Evolutionary conservation across 2,329 filamentous ascomycete species (phyloP).

Genomic region (Fusarium poae): DNA sequence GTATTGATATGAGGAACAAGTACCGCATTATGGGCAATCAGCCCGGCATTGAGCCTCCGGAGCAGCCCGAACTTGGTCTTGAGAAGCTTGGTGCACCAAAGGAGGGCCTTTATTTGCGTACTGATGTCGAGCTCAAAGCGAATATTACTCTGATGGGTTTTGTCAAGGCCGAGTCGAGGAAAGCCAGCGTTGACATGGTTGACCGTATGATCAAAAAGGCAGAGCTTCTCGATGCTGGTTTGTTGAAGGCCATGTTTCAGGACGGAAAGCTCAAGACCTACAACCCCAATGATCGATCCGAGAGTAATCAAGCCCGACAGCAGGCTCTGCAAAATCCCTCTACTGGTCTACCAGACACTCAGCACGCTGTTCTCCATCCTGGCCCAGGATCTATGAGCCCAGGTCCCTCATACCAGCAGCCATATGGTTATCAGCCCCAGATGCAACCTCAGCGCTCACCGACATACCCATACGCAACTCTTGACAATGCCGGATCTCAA

Average conservation of each 20-base stretch:
- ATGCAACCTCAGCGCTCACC: conserved; percentile 46
- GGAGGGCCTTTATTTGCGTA: conserved; percentile 75
- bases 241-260: conserved; percentile 76
- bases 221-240: conserved; percentile 74
- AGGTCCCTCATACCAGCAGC: conserved; percentile 45
- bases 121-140: conserved; percentile 78
- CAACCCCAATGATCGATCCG: conserved; percentile 65
- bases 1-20: conserved; percentile 75
- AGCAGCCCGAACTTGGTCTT: conserved; percentile 72
- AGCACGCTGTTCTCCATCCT: conserved; percentile 1
- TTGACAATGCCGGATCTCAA: conserved; percentile 30
- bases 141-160: conserved; percentile 74
- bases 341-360: neutral
- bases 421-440: conserved; percentile 41
- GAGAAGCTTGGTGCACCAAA: conserved; percentile 69
- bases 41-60: conserved; percentile 72
- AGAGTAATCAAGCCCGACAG: conserved; percentile 35
- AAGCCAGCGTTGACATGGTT: conserved; percentile 76
- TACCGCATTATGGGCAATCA: conserved; percentile 78
- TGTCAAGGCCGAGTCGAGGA: conserved; percentile 75
- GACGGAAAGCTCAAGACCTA: conserved; percentile 72
- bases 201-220: conserved; percentile 78
- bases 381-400: conserved; percentile 24
- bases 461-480: conserved; percentile 33
- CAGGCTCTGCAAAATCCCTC: conserved; percentile 57